Evolutionary conservation across 1,284 basidiomycete species (phyloP).

Genomic region (Cutaneotrichosporon cutaneum): DNA sequence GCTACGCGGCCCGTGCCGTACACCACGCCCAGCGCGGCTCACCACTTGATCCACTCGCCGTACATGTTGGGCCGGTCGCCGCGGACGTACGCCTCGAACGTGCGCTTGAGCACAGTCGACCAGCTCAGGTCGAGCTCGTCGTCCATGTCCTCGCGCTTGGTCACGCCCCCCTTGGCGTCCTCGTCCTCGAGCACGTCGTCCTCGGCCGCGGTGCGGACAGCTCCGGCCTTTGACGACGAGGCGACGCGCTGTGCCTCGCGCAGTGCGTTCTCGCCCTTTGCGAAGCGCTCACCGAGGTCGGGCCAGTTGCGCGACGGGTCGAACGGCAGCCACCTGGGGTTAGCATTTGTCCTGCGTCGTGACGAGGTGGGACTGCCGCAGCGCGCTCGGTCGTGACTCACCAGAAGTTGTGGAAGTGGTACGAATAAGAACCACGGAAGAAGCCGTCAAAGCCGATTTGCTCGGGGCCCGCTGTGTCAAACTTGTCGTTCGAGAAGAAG

Average conservation of each 20-base stretch:
- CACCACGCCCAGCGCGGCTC: slow-evolving; percentile 4
- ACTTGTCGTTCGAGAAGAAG: slow-evolving; percentile 74
- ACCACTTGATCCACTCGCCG: slow-evolving; percentile 67
- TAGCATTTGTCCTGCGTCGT: background rate
- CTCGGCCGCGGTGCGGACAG: background rate
- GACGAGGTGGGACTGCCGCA: background rate
- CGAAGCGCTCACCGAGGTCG: slow-evolving; percentile 78
- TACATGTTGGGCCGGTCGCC: slow-evolving; percentile 89
- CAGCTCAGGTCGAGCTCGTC: slow-evolving; percentile 76
- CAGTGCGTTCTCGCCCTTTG: slow-evolving; percentile 65
- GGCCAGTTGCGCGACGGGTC: slow-evolving; percentile 86
- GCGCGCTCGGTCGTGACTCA: slow-evolving; percentile 35
- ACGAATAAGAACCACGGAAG: slow-evolving; percentile 80
- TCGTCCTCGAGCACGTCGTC: background rate
- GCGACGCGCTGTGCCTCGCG: slow-evolving; percentile 47
- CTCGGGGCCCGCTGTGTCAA: slow-evolving; percentile 67
- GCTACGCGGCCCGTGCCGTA: background rate
- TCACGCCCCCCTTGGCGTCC: slow-evolving; percentile 12
- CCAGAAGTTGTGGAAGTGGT: slow-evolving; percentile 85
- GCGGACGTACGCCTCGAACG: slow-evolving; percentile 82
- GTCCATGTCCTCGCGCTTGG: slow-evolving; percentile 39
- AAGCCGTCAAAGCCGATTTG: slow-evolving; percentile 79
- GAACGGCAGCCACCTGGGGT: slow-evolving; percentile 83
- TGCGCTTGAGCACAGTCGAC: slow-evolving; percentile 85
- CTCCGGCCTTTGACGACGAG: slow-evolving; percentile 20